A percentile compares a stretch with the other conserved stretches of the same genome.
Conservation (phyloP, 2,329 filamentous ascomycete species). For the Talaromyces sp. region DNA sequence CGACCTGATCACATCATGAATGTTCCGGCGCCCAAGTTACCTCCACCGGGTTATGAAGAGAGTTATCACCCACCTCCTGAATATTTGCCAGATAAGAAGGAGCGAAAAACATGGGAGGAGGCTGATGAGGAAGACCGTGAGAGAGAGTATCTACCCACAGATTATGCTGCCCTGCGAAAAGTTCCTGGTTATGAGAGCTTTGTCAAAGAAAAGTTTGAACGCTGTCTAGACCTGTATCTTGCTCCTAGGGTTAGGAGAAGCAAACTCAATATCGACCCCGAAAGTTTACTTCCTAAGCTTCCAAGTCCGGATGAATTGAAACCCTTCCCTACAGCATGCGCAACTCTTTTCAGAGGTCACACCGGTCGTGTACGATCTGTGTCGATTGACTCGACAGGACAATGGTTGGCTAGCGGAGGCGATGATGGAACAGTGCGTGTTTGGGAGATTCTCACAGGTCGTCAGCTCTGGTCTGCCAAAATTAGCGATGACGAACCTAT, state of each 20-base stretch:
- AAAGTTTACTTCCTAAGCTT: constrained; percentile 85
- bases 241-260: constrained; percentile 89
- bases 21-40: constrained; percentile 86
- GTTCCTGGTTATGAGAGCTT: constrained; percentile 88
- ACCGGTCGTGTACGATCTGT: constrained; percentile 81
- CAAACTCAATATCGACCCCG: constrained; percentile 93
- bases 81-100: constrained; percentile 81
- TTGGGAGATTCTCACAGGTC: constrained; percentile 82
- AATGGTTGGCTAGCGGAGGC: constrained; percentile 85
- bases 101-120: constrained; percentile 80
- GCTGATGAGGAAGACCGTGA: constrained; percentile 86
- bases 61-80: constrained; percentile 95
- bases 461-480: constrained; percentile 80
- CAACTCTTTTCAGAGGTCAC: constrained; percentile 83
- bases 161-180: constrained; percentile 78
- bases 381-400: constrained; percentile 77
- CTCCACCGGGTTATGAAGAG: constrained; percentile 89
- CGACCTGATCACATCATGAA: constrained; percentile 86
- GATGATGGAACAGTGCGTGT: constrained; percentile 90
- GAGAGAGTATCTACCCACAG: constrained; percentile 78
- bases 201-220: constrained; percentile 93
- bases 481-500: constrained; percentile 75
- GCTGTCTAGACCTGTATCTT: constrained; percentile 91
- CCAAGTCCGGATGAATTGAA: constrained; percentile 89
- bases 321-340: constrained; percentile 88